Percentiles rank a stretch among this genome's conserved stretches.
Evolutionary conservation across 495 filamentous ascomycete species (phyloP).

Genomic region (Cudoniella acicularis): DNA sequence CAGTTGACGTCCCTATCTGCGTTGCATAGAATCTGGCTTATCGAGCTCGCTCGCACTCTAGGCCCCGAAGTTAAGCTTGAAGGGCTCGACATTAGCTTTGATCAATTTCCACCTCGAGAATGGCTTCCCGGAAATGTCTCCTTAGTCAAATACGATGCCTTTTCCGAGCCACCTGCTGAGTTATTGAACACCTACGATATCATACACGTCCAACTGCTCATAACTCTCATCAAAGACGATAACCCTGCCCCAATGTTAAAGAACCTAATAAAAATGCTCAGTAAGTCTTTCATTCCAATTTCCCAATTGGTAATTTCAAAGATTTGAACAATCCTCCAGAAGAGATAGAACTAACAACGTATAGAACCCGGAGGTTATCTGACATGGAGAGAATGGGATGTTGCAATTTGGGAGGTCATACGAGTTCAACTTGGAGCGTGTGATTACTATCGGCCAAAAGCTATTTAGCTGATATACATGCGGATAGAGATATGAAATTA

Average conservation of each 20-base stretch:
- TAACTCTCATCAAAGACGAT: background rate
- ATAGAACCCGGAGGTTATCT: background rate
- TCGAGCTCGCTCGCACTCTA: background rate
- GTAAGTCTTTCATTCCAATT: background rate
- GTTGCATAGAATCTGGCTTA: background rate
- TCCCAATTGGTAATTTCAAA: background rate
- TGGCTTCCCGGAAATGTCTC: background rate
- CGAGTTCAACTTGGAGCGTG: background rate
- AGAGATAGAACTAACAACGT: background rate
- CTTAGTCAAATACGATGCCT: background rate
- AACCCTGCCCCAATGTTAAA: background rate
- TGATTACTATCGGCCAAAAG: background rate
- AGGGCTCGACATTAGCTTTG: background rate
- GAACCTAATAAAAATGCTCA: background rate
- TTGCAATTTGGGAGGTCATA: background rate
- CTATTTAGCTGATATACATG: constrained; percentile 37
- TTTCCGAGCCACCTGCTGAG: background rate
- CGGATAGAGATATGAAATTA: too few species aligned
- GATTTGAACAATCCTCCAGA: too few species aligned
- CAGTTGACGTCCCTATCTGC: background rate
- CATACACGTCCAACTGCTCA: background rate
- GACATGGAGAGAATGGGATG: background rate
- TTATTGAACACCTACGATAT: background rate
- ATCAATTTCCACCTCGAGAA: background rate
- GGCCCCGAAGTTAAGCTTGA: background rate